A percentile compares a stretch with the other conserved stretches of the same genome.
These are phyloP conservation scores for Cyclotella cryptica DNA, from an alignment of 108 stramenopile genomes.

Conservation along the genomic window DNA sequence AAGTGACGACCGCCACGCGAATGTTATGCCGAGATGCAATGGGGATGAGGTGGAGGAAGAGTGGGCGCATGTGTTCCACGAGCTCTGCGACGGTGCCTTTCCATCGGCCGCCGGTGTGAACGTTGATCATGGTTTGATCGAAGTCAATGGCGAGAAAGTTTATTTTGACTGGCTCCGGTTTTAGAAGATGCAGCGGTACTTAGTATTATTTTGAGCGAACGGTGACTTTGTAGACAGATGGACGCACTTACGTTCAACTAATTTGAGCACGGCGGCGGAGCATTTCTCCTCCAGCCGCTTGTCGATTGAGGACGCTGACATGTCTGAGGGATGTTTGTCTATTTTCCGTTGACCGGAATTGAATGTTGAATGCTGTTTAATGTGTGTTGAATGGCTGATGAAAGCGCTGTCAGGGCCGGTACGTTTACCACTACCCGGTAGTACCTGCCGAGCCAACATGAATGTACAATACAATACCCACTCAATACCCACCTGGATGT, in stretches of 20 bases:
- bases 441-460: too few relatives aligned
- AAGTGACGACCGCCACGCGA: conserved; percentile 92
- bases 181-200: too few relatives aligned
- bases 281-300: conserved; percentile 32
- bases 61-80: conserved; percentile 82
- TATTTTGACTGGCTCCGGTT: conserved; percentile 55
- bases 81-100: conserved; percentile 77
- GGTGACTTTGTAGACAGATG: too few relatives aligned
- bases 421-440: too few relatives aligned
- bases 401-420: too few relatives aligned
- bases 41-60: conserved; percentile 78
- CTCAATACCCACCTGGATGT: too few relatives aligned
- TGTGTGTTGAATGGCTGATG: too few relatives aligned
- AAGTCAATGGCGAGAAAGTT: conserved; percentile 96
- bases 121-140: conserved; percentile 90
- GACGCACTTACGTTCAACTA: conserved; percentile 42
- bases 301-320: not conserved
- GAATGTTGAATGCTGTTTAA: too few relatives aligned
- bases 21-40: conserved; percentile 68
- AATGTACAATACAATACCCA: too few relatives aligned
- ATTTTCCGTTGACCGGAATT: too few relatives aligned
- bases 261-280: conserved; percentile 39
- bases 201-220: too few relatives aligned
- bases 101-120: conserved; percentile 95
- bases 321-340: too few relatives aligned